These are phyloP conservation scores for Erythrophleum ivorense DNA, from an alignment of 331 rosid species.

Conservation along the genomic window DNA sequence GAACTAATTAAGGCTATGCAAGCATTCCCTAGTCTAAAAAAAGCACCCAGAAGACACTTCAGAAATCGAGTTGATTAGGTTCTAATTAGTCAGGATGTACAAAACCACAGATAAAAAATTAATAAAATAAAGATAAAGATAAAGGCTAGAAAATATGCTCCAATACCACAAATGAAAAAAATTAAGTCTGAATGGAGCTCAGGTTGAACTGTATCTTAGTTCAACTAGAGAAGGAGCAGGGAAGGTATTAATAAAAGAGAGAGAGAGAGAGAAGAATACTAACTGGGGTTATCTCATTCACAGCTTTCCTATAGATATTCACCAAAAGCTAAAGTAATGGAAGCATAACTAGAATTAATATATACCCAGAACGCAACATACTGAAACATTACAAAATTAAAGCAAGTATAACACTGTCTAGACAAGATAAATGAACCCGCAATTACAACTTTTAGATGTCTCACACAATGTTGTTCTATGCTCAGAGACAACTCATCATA, in stretches of 20 bases:
- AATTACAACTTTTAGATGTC: background rate
- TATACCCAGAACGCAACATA: background rate
- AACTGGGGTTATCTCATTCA: background rate
- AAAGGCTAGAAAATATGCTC: background rate
- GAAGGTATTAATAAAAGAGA: background rate
- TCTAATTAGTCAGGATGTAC: background rate
- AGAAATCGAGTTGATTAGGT: background rate
- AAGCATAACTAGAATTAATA: background rate
- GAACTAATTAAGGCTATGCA: background rate
- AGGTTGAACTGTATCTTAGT: background rate
- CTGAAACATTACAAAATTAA: background rate
- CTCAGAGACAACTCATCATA: background rate
- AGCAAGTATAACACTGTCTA: background rate
- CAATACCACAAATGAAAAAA: background rate
- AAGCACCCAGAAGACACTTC: background rate
- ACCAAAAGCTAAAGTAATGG: background rate
- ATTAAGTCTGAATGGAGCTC: background rate
- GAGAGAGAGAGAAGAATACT: background rate
- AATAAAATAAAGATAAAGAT: background rate
- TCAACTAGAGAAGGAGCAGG: background rate
- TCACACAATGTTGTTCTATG: background rate
- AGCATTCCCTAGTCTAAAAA: background rate
- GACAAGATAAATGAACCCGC: background rate
- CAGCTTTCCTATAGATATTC: background rate
- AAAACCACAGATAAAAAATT: background rate